phyloP scores from a whole-genome alignment of 2,329 filamentous ascomycete species.

The Penicillium sp. region DNA sequence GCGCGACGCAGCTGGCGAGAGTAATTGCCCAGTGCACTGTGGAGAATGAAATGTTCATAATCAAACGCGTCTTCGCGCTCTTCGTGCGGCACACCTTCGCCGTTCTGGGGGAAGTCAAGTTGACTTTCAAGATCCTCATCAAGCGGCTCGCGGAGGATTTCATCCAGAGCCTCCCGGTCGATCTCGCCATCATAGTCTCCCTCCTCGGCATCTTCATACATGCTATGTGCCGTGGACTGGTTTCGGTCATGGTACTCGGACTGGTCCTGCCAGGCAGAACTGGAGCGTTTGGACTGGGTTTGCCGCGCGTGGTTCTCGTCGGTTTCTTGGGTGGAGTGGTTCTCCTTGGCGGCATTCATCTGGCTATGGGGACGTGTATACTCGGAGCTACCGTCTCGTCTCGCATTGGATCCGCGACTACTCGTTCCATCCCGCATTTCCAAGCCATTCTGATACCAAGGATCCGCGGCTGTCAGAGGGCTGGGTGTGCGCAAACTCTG shows the following conservation, averaged over 20 bases:
- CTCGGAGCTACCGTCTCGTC: conserved; percentile 40
- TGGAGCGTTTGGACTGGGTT: conserved; percentile 6
- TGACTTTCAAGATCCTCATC: conserved; percentile 40
- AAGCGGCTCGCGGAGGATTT: conserved; percentile 54
- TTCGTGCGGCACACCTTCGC: conserved; percentile 76
- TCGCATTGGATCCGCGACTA: conserved; percentile 40
- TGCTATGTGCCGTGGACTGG: conserved; percentile 39
- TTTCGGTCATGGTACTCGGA: conserved; percentile 29
- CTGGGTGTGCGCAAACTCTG: conserved; percentile 76
- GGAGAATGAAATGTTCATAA: conserved; percentile 93
- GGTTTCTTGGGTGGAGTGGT: conserved; percentile 3
- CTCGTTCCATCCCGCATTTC: conserved; percentile 40
- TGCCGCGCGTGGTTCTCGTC: conserved; percentile 10
- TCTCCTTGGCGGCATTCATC: conserved; percentile 11
- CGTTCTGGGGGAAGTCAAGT: conserved; percentile 36
- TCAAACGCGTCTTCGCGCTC: conserved; percentile 95
- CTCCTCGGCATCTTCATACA: conserved; percentile 50
- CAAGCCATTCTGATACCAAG: conserved; percentile 53
- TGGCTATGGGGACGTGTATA: conserved; percentile 30
- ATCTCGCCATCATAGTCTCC: conserved; percentile 55
- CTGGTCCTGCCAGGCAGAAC: conserved; percentile 12
- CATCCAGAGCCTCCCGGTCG: conserved; percentile 64
- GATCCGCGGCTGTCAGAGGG: conserved; percentile 75
- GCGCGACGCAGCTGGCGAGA: conserved; percentile 37
- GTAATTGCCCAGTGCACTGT: conserved; percentile 80